Evolutionary conservation across 352 stramenopile genomes (phyloP), one percentile per base, ranked within the genome.

Genomic region (Phytopythium chamaehyphon): DNA sequence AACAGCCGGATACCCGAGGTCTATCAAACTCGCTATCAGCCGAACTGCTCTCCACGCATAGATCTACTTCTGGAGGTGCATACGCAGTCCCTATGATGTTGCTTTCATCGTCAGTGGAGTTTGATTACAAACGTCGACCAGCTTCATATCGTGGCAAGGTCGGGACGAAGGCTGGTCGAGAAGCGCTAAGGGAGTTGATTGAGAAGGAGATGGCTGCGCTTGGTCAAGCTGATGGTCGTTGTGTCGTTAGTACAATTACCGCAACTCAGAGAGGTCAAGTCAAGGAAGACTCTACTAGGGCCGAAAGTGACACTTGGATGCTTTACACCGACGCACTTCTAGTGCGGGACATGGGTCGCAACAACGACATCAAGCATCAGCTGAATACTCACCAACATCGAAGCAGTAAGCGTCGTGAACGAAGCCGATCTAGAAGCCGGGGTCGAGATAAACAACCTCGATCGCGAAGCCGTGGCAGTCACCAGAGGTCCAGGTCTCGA

Each of bases 181-280:
- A 61, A 10, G 60, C 70, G 33, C 64, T 83, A n/a, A 73, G 76
- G 19, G 77, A 88, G 47, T 58, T 90, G 53, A 74, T 90, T 10
- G 59, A 67, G 5, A 84, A 76, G 39, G 73, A 85, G 45, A 90
- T 90, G 77, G 42, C 76, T 23, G 64, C 59, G 0, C 64, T 88
- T 22, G 78, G 70, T 52, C 37, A 79, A 2, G 15, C 3, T 10
- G 38, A 14, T 16, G 33, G 18, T 10, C 54, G 12, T 15, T 19
- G 9, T 14, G 21, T 22, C 16, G 23, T 19, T 1, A 21, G 46
- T 24, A 43, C 16, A 5, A n/a, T 36, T 15, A 14, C 8, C 42
- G 21, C 21, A 24, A 33, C 35, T 24, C 9, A 26, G 18, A 33
- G 28, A 10, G 28, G 28, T 9, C 28, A 9, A 5, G 28, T 33